Evolutionary conservation across 164 flowering plant species (phyloP).

Genomic region (Liriodendron chinense): DNA sequence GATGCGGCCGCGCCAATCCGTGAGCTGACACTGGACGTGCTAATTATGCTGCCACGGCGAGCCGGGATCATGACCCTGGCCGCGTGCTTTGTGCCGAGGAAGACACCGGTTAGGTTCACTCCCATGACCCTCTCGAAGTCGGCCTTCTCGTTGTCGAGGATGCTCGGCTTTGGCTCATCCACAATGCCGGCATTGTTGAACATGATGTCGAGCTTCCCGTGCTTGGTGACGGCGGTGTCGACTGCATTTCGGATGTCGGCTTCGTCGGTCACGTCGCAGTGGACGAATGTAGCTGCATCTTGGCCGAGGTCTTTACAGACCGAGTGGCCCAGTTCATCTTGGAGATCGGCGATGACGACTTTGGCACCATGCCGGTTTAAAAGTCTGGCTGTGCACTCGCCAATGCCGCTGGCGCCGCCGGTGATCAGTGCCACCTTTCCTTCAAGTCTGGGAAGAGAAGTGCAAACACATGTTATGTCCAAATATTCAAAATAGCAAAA

Average conservation of each 20-base stretch:
- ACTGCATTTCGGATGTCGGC: constrained; percentile 26
- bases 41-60: constrained; percentile 5
- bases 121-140: constrained; percentile 24
- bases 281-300: constrained; percentile 18
- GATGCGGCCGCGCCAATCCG: neutral
- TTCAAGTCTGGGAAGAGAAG: constrained; percentile 6
- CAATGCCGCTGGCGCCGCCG: constrained; percentile 23
- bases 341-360: constrained; percentile 14
- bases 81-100: constrained; percentile 31
- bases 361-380: constrained; percentile 17
- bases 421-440: constrained; percentile 23
- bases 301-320: constrained; percentile 20
- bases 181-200: constrained; percentile 46
- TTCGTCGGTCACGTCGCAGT: constrained; percentile 47
- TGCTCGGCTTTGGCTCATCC: constrained; percentile 6
- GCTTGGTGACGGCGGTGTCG: constrained; percentile 30
- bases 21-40: constrained; percentile 2
- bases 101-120: constrained; percentile 27
- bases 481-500: too few relatives aligned
- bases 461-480: too few relatives aligned
- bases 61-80: constrained; percentile 12
- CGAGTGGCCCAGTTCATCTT: constrained; percentile 16
- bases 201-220: constrained; percentile 58
- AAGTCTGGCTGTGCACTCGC: constrained; percentile 9
- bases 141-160: constrained; percentile 10